These are phyloP conservation scores for Tribonema minus DNA, from an alignment of 108 stramenopile genomes.

Conservation along the genomic window DNA sequence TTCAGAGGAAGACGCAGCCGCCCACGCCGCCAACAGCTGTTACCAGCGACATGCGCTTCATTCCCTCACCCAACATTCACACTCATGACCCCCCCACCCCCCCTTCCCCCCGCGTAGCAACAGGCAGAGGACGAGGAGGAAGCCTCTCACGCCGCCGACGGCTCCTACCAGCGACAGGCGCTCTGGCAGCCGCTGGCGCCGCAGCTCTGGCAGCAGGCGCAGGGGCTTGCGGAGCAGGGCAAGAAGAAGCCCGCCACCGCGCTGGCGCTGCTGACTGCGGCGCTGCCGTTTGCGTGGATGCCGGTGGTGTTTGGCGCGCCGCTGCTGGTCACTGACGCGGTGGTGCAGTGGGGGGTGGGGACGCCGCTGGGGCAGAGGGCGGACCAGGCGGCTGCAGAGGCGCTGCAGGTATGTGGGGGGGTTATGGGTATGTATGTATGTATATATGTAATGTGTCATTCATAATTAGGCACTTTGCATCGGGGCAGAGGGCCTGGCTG, in stretches of 20 bases:
- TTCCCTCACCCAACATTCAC: too few relatives aligned
- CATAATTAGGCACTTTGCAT: not conserved
- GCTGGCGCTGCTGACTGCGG: not conserved
- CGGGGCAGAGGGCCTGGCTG: not conserved
- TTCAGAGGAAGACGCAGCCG: too few relatives aligned
- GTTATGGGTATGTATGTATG: not conserved
- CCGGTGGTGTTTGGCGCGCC: conserved; percentile 15
- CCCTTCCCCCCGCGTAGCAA: too few relatives aligned
- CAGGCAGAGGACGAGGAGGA: too few relatives aligned
- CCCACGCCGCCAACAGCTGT: too few relatives aligned
- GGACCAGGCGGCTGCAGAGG: not conserved
- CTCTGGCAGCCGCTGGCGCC: conserved; percentile 17
- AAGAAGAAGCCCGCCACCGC: conserved; percentile 2
- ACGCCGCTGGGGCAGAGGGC: conserved; percentile 11
- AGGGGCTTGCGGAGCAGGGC: conserved; percentile 7
- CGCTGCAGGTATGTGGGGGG: conserved; percentile 4
- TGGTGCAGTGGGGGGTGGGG: conserved; percentile 8
- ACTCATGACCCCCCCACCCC: too few relatives aligned
- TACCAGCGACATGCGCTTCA: too few relatives aligned
- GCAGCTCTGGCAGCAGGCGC: not conserved
- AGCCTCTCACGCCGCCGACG: too few relatives aligned
- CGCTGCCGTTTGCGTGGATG: conserved; percentile 5
- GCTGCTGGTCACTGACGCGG: conserved; percentile 16
- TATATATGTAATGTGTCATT: not conserved
- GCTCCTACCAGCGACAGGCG: too few relatives aligned